Percentiles rank a stretch among this genome's conserved stretches.
Conservation (phyloP, 768 basidiomycete genomes). For the Candolleomyces efflorescens region DNA sequence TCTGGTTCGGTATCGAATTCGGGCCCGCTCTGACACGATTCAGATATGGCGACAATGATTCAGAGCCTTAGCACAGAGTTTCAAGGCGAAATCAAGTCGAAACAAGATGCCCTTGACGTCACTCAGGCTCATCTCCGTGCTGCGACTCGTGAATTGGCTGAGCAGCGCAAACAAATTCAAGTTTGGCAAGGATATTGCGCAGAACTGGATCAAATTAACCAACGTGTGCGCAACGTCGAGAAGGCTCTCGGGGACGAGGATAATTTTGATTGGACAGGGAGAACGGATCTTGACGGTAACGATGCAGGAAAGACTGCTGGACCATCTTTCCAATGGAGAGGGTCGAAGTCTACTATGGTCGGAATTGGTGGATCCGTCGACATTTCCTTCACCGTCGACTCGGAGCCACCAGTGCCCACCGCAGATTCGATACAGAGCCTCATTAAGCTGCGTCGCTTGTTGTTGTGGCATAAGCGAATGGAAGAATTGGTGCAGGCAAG, state of each 20-base stretch:
- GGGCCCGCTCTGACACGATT: neutral
- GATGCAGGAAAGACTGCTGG: constrained; percentile 41
- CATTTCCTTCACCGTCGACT: constrained; percentile 58
- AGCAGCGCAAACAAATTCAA: constrained; percentile 83
- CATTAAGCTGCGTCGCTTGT: constrained; percentile 70
- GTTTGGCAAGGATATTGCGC: constrained; percentile 67
- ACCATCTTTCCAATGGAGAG: constrained; percentile 70
- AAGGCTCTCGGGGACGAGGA: constrained; percentile 77
- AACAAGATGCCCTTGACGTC: constrained; percentile 83
- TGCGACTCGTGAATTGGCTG: constrained; percentile 86
- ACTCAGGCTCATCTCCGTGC: constrained; percentile 84
- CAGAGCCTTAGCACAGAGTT: constrained; percentile 77
- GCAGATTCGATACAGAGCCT: constrained; percentile 56
- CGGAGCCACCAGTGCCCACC: constrained; percentile 68
- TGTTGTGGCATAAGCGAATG: constrained; percentile 79
- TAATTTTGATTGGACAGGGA: constrained; percentile 85
- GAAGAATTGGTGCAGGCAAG: constrained; percentile 70
- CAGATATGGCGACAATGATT: constrained; percentile 86
- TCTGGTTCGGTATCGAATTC: neutral
- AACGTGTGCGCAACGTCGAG: constrained; percentile 81
- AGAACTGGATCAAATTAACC: constrained; percentile 77
- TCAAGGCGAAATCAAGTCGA: constrained; percentile 75
- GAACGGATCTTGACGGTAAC: constrained; percentile 42
- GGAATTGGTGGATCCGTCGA: constrained; percentile 64
- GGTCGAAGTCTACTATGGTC: constrained; percentile 60